Evolutionary conservation across 768 basidiomycete genomes (phyloP).

Genomic region (Lyophyllum semitale): DNA sequence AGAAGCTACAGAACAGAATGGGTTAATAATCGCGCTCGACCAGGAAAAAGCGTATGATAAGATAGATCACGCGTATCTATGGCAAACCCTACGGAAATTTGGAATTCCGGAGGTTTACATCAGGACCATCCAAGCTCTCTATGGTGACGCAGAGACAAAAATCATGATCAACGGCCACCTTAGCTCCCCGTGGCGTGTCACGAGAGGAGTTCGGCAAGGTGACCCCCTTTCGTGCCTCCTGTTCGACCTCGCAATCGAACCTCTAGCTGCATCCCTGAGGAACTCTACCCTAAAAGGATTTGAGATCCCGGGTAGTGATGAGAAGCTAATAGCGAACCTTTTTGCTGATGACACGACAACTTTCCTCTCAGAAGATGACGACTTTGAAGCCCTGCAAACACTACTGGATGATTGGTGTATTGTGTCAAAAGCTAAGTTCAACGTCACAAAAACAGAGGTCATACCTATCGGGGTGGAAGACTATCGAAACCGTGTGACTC

Average conservation of each 20-base stretch:
- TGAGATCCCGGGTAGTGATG: conserved; percentile 13
- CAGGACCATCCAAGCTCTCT: conserved; percentile 11
- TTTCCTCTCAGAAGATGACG: conserved; percentile 30
- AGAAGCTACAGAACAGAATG: conserved; percentile 4
- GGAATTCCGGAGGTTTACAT: conserved; percentile 17
- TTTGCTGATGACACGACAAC: conserved; percentile 46
- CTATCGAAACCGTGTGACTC: conserved; percentile 17
- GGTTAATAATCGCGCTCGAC: conserved; percentile 31
- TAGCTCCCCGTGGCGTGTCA: conserved; percentile 4
- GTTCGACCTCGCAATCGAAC: conserved; percentile 42
- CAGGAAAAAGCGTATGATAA: conserved; percentile 34
- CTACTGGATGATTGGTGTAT: conserved; percentile 41
- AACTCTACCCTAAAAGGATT: conserved; percentile 29
- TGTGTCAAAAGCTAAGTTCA: conserved; percentile 43
- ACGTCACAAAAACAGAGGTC: conserved; percentile 38
- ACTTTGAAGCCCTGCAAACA: conserved; percentile 14
- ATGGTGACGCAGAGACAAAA: conserved; percentile 4
- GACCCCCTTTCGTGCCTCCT: conserved; percentile 41
- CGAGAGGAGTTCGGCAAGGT: conserved; percentile 25
- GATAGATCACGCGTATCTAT: conserved; percentile 6
- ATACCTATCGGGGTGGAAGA: conserved; percentile 30
- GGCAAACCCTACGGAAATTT: not conserved
- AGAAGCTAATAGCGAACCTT: conserved; percentile 29
- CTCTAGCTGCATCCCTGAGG: conserved; percentile 31
- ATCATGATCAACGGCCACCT: conserved; percentile 10